Percentiles rank a stretch among this genome's conserved stretches.
Evolutionary conservation across 2,329 filamentous ascomycete genomes (phyloP).

Genomic region (Botrytis fabae): DNA sequence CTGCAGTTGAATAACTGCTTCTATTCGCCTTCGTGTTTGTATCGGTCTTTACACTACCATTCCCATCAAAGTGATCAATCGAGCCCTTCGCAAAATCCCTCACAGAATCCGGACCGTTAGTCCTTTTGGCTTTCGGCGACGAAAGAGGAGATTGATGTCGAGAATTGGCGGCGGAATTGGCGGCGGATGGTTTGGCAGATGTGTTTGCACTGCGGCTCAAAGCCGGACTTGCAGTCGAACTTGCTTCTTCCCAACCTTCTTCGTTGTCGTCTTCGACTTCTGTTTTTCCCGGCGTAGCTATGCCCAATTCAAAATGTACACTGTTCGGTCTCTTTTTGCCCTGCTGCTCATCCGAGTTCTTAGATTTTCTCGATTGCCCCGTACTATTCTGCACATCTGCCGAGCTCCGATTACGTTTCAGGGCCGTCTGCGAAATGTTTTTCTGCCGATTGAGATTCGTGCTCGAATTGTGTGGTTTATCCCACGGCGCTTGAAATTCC

Average conservation of each 20-base stretch:
- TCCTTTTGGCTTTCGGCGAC: conserved; percentile 28
- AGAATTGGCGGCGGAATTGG: conserved; percentile 42
- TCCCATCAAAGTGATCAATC: conserved; percentile 30
- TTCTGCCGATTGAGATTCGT: conserved; percentile 45
- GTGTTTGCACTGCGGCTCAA: conserved; percentile 48
- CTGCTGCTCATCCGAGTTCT: conserved; percentile 46
- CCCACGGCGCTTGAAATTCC: conserved; percentile 36
- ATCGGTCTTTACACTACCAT: neutral
- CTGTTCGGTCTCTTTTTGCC: conserved; percentile 44
- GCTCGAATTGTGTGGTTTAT: conserved; percentile 33
- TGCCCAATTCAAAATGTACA: conserved; percentile 64
- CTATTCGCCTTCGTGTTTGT: neutral
- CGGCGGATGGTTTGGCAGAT: conserved; percentile 42
- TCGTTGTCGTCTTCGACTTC: conserved; percentile 42
- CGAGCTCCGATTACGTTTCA: conserved; percentile 61
- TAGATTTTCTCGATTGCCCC: conserved; percentile 45
- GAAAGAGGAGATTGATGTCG: conserved; percentile 36
- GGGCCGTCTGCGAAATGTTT: conserved; percentile 54
- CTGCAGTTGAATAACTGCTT: conserved; percentile 43
- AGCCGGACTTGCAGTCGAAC: conserved; percentile 61
- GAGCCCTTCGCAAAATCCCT: conserved; percentile 40
- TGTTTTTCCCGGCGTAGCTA: conserved; percentile 38
- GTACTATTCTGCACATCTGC: conserved; percentile 11
- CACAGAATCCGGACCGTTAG: conserved; percentile 28
- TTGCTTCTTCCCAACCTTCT: conserved; percentile 69